These are phyloP conservation scores for Saccharomycopsis synnaedendra DNA, from an alignment of 805 yeast genomes.

Conservation along the genomic window DNA sequence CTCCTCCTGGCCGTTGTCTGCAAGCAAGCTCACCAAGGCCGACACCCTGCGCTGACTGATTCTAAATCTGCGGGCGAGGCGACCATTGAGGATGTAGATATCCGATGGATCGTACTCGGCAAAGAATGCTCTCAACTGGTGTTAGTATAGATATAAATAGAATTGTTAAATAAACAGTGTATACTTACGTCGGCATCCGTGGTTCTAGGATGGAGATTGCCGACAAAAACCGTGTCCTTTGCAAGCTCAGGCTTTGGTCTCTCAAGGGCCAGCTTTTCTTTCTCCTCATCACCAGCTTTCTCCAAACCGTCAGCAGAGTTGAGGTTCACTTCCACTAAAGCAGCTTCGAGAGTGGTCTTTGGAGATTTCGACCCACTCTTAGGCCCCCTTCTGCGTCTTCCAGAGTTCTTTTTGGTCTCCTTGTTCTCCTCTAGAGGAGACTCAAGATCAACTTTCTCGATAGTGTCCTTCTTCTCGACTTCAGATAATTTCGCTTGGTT, in stretches of 20 bases:
- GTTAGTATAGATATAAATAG: conserved; percentile 31
- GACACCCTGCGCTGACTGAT: conserved; percentile 28
- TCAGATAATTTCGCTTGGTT: too few species aligned
- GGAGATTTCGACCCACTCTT: background rate
- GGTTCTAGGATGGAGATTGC: conserved; percentile 27
- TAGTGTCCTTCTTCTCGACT: too few species aligned
- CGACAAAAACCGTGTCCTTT: conserved; percentile 34
- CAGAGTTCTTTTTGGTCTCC: too few species aligned
- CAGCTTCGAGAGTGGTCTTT: background rate
- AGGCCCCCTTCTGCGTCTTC: background rate
- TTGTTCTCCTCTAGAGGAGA: too few species aligned
- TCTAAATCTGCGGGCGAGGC: conserved; percentile 19
- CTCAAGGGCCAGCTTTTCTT: background rate
- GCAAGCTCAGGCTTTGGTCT: conserved; percentile 22
- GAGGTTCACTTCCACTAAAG: background rate
- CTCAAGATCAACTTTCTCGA: too few species aligned
- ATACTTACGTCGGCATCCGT: conserved; percentile 32
- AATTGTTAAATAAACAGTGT: conserved; percentile 32
- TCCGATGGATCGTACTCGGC: conserved; percentile 34
- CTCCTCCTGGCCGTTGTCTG: conserved; percentile 29
- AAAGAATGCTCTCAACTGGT: conserved; percentile 27
- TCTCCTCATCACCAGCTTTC: background rate
- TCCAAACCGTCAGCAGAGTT: background rate
- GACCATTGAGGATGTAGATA: conserved; percentile 35
- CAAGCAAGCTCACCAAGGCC: conserved; percentile 40